Conservation (phyloP, 2,329 filamentous ascomycete genomes). For the Pyricularia grisea region DNA sequence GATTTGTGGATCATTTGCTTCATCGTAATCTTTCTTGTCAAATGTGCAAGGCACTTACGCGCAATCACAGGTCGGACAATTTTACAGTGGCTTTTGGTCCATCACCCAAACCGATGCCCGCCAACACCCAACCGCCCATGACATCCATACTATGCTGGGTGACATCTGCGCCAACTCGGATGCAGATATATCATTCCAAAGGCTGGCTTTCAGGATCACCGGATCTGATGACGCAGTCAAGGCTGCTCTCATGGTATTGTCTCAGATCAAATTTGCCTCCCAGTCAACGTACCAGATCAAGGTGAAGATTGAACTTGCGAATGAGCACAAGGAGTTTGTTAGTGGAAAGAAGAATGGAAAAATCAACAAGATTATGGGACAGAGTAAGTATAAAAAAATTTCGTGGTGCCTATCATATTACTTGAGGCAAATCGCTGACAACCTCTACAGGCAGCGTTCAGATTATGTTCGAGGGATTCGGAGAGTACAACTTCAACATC, state of each 20-base stretch:
- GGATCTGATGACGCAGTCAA: slow-evolving; percentile 96
- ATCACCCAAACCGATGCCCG: slow-evolving; percentile 67
- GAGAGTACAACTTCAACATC: slow-evolving; percentile 99
- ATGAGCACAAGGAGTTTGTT: slow-evolving; percentile 99
- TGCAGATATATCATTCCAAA: slow-evolving; percentile 90
- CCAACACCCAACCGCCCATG: slow-evolving; percentile 52
- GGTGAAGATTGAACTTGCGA: slow-evolving; percentile 97
- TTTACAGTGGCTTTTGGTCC: slow-evolving; percentile 96
- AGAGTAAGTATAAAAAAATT: slow-evolving; percentile 46
- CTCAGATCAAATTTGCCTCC: slow-evolving; percentile 80
- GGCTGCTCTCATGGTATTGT: slow-evolving; percentile 86
- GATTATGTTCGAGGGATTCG: slow-evolving; percentile 98
- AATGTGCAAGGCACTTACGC: not conserved
- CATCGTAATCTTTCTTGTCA: not conserved
- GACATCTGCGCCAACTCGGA: slow-evolving; percentile 96
- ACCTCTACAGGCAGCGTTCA: slow-evolving; percentile 67
- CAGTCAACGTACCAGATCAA: slow-evolving; percentile 86
- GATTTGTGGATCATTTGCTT: not conserved
- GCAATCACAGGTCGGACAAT: slow-evolving; percentile 68
- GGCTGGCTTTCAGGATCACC: slow-evolving; percentile 85
- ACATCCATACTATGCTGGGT: slow-evolving; percentile 82
- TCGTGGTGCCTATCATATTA: not conserved
- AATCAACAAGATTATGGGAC: slow-evolving; percentile 99
- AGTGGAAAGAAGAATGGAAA: slow-evolving; percentile 99
- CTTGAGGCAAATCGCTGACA: slow-evolving; percentile 11